Evolutionary conservation across 768 basidiomycete genomes (phyloP).

Genomic region (Candolleomyces aberdarensis): DNA sequence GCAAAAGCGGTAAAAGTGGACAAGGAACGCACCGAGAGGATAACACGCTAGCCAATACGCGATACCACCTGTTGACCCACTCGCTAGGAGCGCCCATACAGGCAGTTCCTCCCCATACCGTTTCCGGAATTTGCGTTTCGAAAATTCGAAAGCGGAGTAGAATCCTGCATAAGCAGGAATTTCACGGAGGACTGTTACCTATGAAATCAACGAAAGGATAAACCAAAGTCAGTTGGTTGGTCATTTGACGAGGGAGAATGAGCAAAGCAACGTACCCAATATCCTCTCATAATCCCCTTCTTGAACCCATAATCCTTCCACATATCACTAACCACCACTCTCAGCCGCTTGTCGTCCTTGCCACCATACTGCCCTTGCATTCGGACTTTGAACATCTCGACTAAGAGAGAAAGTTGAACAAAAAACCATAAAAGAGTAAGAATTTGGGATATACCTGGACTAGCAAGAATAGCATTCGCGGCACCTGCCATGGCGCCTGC

Average conservation of each 20-base stretch:
- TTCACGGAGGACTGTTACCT: slow-evolving; percentile 90
- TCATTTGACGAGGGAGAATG: neutral
- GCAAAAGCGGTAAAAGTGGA: neutral
- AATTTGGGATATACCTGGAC: slow-evolving; percentile 57
- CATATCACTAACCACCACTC: slow-evolving; percentile 74
- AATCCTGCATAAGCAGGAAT: slow-evolving; percentile 97
- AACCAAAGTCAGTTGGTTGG: neutral
- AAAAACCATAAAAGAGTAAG: neutral
- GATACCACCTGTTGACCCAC: slow-evolving; percentile 81
- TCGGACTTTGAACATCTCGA: slow-evolving; percentile 98
- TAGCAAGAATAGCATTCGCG: slow-evolving; percentile 84
- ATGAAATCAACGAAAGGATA: neutral
- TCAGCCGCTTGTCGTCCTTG: slow-evolving; percentile 72
- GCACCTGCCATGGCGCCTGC: slow-evolving; percentile 95
- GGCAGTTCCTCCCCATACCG: slow-evolving; percentile 68
- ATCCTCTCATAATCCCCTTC: slow-evolving; percentile 92
- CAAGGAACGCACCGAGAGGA: slow-evolving; percentile 58
- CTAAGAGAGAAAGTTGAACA: slow-evolving; percentile 30
- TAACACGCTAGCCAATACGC: slow-evolving; percentile 95
- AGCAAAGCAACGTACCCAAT: slow-evolving; percentile 63
- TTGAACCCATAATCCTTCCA: slow-evolving; percentile 84
- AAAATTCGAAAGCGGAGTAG: slow-evolving; percentile 82
- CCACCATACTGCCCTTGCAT: slow-evolving; percentile 97
- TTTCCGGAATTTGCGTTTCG: slow-evolving; percentile 71
- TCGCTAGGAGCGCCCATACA: slow-evolving; percentile 80